Base-by-base conservation (phyloP, 768 basidiomycete species). In the Lactarius evosmus region DNA sequence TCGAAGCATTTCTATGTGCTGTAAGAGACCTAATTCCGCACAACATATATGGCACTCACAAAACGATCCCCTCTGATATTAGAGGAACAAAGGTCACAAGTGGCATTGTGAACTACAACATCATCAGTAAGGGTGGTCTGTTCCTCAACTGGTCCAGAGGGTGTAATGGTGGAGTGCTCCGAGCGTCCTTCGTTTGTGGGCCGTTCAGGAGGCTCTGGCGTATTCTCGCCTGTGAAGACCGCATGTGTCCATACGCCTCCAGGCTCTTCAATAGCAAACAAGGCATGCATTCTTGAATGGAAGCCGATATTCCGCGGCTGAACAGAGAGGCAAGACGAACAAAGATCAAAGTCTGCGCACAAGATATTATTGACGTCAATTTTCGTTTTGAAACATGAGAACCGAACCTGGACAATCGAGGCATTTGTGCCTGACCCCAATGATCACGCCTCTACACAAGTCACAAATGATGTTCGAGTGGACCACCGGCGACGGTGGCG, bases 341-440 rank as follows among this genome's bases (percentile, higher is more conserved):
- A 91, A 58, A 91, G 76, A 73, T 91, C 89, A 70, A 85, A 91
- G 71, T 91, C 89, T 87, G 34, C 12, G 33, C 2, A 56, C 0
- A 61, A 29, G 52, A 7, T 27, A 19, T 60, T 29, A 32, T 30
- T 32, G 1, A 30, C 11, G 53, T 4, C 59, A 5, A 50, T 49
- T 33, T 58, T 62, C 55, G 49, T 22, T 7, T 34, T 61, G 46
- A 27, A 17, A 4, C 14, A 40, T 7, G 66, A 22, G 25, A 44
- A 33, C 49, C 4, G 80, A 71, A 89, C 88, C 80, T 54, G 80
- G 78, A 72, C 91, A 93, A 67, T 91, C 87, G 25, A 91, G 74
- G 70, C 92, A 94, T 74, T 93, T 94, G 73, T 91, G 86, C 50
- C 93, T 80, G 60, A 85, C 72, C 12, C 91, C 92, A 60, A 81